Evolutionary conservation across 208 protist species (phyloP), one percentile per base, ranked within the genome.

Genomic region (Leishmania lainsoni): DNA sequence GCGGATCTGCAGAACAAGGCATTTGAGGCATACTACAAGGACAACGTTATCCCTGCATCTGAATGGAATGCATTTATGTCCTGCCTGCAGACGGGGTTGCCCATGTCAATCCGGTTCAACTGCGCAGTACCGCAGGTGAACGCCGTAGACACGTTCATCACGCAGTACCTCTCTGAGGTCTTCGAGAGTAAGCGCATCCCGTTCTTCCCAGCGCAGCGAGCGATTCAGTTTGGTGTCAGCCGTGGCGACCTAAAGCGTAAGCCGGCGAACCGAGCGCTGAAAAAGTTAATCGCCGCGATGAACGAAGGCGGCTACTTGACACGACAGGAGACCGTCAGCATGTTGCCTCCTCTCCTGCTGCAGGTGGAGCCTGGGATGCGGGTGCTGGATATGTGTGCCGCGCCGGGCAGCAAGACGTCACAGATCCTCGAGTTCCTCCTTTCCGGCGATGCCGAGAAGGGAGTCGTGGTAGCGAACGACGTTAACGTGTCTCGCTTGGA

Each of bases 391-490:
- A 89, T 97, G 86, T 98, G 95, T 56, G 93, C 96, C 39, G 94
- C 95, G 5, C 94, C 96, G 10, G 95, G 94, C 3, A 97, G 94
- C 86, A 98, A 98, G 75, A 97, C 95, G 0, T 96, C 92, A 51
- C 96, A 98, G 76, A 90, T 98, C 14, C 81, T 98, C 20, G 94
- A 98, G 86, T 77, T 79, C 32, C 84, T 98, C 0, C 63, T 94
- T 5, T 4, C 83, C 12, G 75, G 83, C 48, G 81, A 85, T 35
- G 42, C 59, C 26, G 65, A 78, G 52, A 17, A 39, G 6, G 96
- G 96, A n/a, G 93, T 95, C 3, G 88, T 98, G 16, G 94, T 98
- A 26, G 96, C 96, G 56, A 98, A 98, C 87, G 96, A 98, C 85
- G 79, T 97, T 10, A 97, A 96, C 75, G 81, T 86, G 52, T 93